A percentile compares a stretch with the other conserved stretches of the same genome.
These are phyloP conservation scores for Termitomyces sp. DNA, from an alignment of 768 basidiomycete genomes.

Conservation along the genomic window DNA sequence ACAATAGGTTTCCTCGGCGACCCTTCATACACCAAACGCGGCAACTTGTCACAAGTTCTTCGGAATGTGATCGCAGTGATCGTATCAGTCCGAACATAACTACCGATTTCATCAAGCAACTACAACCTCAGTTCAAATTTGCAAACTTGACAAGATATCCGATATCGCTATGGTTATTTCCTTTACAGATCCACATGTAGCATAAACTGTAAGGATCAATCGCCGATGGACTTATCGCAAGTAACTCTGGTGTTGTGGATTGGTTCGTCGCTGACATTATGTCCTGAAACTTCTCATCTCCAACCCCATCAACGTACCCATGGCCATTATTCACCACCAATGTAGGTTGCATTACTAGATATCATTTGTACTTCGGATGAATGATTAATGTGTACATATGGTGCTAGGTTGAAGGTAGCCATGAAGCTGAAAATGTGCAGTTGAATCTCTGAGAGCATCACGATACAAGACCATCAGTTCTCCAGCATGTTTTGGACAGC, in stretches of 20 bases:
- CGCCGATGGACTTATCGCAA: too few relatives aligned
- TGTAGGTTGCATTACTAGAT: not conserved
- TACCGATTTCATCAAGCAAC: not conserved
- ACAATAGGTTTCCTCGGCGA: not conserved
- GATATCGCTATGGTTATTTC: not conserved
- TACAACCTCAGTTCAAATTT: not conserved
- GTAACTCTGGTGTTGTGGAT: too few relatives aligned
- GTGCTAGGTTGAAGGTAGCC: not conserved
- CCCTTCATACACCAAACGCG: not conserved
- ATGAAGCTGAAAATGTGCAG: too few relatives aligned
- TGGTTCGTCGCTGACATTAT: too few relatives aligned
- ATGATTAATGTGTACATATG: not conserved
- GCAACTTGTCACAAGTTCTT: not conserved
- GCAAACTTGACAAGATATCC: not conserved
- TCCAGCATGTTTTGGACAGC: not conserved
- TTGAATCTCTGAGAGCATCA: not conserved
- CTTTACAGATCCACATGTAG: not conserved
- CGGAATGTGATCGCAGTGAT: conserved; percentile 1
- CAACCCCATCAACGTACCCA: too few relatives aligned
- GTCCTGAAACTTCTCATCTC: too few relatives aligned
- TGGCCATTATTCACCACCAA: too few relatives aligned
- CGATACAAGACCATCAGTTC: not conserved
- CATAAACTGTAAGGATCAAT: not conserved
- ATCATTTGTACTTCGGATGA: too few relatives aligned
- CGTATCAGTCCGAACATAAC: not conserved